Conservation (phyloP, 176 grass and related monocot species). For the Metroxylon sagu region DNA sequence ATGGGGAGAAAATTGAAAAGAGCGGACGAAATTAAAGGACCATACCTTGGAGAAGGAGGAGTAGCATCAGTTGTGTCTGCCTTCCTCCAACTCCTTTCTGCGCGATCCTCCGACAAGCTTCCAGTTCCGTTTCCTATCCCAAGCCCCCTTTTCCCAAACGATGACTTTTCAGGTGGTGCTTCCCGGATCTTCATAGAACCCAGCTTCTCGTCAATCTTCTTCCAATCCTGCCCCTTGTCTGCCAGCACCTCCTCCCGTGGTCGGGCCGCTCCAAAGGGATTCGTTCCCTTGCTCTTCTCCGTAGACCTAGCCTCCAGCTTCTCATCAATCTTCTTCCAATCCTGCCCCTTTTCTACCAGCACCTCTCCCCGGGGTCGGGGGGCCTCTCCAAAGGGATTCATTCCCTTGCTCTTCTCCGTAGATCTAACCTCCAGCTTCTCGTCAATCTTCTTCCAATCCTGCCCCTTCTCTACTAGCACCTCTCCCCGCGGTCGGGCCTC, state of each 20-base stretch:
- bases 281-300: slow-evolving; percentile 14
- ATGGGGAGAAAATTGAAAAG: too few species aligned
- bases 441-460: slow-evolving; percentile 52
- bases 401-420: slow-evolving; percentile 15
- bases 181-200: slow-evolving; percentile 39
- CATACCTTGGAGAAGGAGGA: too few species aligned
- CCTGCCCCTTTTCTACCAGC: slow-evolving; percentile 47
- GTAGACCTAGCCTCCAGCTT: slow-evolving; percentile 44
- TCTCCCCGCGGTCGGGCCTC: slow-evolving; percentile 52
- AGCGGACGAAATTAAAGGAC: too few species aligned
- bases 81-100: slow-evolving; percentile 45
- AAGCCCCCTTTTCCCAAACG: slow-evolving; percentile 35
- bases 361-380: slow-evolving; percentile 60
- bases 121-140: slow-evolving; percentile 17
- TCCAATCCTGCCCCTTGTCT: slow-evolving; percentile 48
- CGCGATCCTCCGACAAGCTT: slow-evolving; percentile 15
- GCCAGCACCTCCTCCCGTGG: slow-evolving; percentile 60
- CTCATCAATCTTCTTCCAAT: slow-evolving; percentile 51
- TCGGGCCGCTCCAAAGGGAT: slow-evolving; percentile 43
- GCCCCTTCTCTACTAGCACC: slow-evolving; percentile 46
- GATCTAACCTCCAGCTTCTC: slow-evolving; percentile 40
- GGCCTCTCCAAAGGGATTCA: slow-evolving; percentile 38
- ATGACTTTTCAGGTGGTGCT: slow-evolving; percentile 17
- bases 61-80: slow-evolving; percentile 15
- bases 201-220: slow-evolving; percentile 53